These are phyloP conservation scores for Cercospora sp. DNA, from an alignment of 2,329 filamentous ascomycete species.

Conservation along the genomic window DNA sequence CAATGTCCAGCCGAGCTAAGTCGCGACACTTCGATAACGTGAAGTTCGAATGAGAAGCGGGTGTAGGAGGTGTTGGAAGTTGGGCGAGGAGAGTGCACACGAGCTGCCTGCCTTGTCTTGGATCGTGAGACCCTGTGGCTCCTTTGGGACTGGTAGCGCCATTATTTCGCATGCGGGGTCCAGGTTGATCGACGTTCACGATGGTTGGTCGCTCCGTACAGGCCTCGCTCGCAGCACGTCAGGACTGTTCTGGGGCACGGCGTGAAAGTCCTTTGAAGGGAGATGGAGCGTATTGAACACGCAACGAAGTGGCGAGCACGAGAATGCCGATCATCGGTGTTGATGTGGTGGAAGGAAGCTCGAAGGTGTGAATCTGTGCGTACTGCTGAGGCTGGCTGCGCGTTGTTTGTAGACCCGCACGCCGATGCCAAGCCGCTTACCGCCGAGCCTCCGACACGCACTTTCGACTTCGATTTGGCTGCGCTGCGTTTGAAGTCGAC, in stretches of 20 bases:
- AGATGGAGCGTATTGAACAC: neutral
- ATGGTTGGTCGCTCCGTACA: neutral
- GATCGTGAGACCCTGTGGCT: constrained; percentile 1
- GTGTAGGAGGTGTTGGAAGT: neutral
- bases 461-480: constrained; percentile 9
- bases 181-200: neutral
- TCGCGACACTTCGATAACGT: neutral
- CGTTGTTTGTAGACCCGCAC: neutral
- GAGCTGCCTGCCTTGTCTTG: constrained; percentile 2
- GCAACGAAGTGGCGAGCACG: neutral
- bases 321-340: neutral
- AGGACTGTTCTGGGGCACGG: neutral
- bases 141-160: neutral
- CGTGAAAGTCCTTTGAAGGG: neutral
- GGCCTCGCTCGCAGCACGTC: neutral
- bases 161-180: constrained; percentile 2
- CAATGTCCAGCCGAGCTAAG: neutral
- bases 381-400: neutral
- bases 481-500: constrained; percentile 11
- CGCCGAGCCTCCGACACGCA: constrained; percentile 9
- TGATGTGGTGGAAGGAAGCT: neutral
- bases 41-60: neutral
- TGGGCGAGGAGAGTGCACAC: neutral
- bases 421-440: neutral
- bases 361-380: neutral